Conservation (phyloP, 2,329 filamentous ascomycete genomes). For the Shiraia sp. region DNA sequence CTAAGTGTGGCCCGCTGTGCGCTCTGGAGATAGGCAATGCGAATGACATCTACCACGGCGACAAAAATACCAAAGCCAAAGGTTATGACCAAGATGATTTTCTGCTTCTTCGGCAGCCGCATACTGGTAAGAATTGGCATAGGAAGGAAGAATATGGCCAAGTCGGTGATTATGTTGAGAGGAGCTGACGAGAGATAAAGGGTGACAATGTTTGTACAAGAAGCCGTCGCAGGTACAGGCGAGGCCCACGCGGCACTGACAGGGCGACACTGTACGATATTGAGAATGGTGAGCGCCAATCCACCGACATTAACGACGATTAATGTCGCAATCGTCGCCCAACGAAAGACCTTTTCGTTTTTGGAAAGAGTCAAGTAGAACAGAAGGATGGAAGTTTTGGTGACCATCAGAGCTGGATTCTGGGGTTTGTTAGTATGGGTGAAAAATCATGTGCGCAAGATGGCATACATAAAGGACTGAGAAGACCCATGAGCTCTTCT, state of each 20-base stretch:
- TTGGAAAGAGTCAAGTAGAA: slow-evolving; percentile 86
- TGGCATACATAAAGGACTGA: slow-evolving; percentile 61
- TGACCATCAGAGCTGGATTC: slow-evolving; percentile 88
- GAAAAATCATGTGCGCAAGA: slow-evolving; percentile 1
- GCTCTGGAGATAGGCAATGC: slow-evolving; percentile 86
- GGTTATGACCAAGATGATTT: slow-evolving; percentile 82
- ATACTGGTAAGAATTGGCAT: slow-evolving; percentile 81
- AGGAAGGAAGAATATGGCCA: slow-evolving; percentile 83
- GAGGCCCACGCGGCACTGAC: slow-evolving; percentile 68
- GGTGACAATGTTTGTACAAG: slow-evolving; percentile 65
- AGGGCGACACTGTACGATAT: slow-evolving; percentile 83
- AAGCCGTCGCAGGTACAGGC: slow-evolving; percentile 50
- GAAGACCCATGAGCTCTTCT: slow-evolving; percentile 63
- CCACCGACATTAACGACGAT: slow-evolving; percentile 79
- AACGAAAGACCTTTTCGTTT: slow-evolving; percentile 75
- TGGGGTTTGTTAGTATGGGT: slow-evolving; percentile 44
- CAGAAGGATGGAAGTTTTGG: slow-evolving; percentile 88
- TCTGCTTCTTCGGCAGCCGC: slow-evolving; percentile 82
- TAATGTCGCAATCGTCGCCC: slow-evolving; percentile 80
- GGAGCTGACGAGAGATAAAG: slow-evolving; percentile 76
- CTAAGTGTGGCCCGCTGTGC: slow-evolving; percentile 58
- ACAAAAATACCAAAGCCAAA: slow-evolving; percentile 89
- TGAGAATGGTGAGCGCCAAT: slow-evolving; percentile 78
- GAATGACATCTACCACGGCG: slow-evolving; percentile 82
- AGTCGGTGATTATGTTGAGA: slow-evolving; percentile 88